Evolutionary conservation across 345 rosid species (phyloP).

Genomic region (Gossypium turneri): DNA sequence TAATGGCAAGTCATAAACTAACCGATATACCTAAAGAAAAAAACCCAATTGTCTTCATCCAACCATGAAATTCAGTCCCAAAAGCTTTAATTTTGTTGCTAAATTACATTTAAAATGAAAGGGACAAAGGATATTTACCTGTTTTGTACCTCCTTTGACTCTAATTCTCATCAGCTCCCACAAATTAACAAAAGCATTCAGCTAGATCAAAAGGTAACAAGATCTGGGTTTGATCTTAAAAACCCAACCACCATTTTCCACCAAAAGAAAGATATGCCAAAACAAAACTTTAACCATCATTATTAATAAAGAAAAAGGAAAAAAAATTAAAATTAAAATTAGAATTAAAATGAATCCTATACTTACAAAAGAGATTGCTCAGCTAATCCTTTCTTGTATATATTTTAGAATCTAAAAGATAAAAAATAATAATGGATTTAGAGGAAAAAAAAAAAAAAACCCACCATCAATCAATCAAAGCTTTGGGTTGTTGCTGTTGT

Average conservation of each 20-base stretch:
- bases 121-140: constrained; percentile 17
- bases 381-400: too few species aligned
- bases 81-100: constrained; percentile 11
- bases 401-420: too few species aligned
- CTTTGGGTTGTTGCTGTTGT: not conserved
- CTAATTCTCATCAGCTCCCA: not conserved
- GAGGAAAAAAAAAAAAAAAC: too few species aligned
- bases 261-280: constrained; percentile 18
- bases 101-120: constrained; percentile 2
- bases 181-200: not conserved
- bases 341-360: too few species aligned
- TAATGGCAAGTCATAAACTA: too few species aligned
- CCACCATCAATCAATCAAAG: not conserved
- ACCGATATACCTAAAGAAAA: constrained; percentile 20
- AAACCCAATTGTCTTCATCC: not conserved
- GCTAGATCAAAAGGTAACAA: constrained; percentile 14
- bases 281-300: not conserved
- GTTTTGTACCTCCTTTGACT: constrained; percentile 7
- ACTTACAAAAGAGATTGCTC: too few species aligned
- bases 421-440: not conserved
- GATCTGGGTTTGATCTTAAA: constrained; percentile 38
- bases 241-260: constrained; percentile 16
- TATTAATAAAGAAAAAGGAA: not conserved
- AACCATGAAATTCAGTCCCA: not conserved
- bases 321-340: not conserved